Evolutionary conservation across 768 basidiomycete species (phyloP), one percentile per base, ranked within the genome.

Genomic region (Boletus rufocinnamomeus): DNA sequence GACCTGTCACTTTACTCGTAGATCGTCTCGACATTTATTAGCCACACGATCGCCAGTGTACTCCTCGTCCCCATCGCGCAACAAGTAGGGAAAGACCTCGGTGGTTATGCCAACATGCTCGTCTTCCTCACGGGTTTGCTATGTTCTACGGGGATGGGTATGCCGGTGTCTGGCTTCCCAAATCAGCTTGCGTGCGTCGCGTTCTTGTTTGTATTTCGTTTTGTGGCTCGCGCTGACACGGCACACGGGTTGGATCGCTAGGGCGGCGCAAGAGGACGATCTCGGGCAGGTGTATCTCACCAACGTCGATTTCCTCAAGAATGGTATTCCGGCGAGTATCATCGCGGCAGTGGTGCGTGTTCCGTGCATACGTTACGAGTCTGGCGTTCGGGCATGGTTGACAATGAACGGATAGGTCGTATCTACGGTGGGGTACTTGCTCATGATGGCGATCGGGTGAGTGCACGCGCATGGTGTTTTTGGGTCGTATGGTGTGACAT

Each of bases 101-200:
- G 84, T 1, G 76, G 86, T 46, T 90, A 89, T 62, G 78, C 83
- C 45, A 88, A 93, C 64, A 76, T 98, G 10, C 84, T 99, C 63
- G 91, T 98, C 66, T 96, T 99, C 76, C 83, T 95, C 64, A 97
- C 95, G 35, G 94, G 84, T 16, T 78, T 98, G 59, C 89, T 97
- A 51, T 98, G 96, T 70, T 95, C 93, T 4, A 80, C 93, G 6
- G 97, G 96, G 2, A 99, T 99, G 97, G 96, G 93, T 13, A 91
- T 98, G 83, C 95, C 96, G 3, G 95, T 98, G 40, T 95, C 93
- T 60, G 97, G 97, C n/a, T 99, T 98, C 80, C 96, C 96, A 0
- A 97, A 98, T 73, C 93, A 97, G 76, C 95, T 93, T 50, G 93
- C 94, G 95, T 95, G 74, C 66, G 90, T 60, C 38, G 10, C 16